Base-by-base conservation (phyloP, 495 filamentous ascomycete genomes). In the Cetradonia linearis region DNA sequence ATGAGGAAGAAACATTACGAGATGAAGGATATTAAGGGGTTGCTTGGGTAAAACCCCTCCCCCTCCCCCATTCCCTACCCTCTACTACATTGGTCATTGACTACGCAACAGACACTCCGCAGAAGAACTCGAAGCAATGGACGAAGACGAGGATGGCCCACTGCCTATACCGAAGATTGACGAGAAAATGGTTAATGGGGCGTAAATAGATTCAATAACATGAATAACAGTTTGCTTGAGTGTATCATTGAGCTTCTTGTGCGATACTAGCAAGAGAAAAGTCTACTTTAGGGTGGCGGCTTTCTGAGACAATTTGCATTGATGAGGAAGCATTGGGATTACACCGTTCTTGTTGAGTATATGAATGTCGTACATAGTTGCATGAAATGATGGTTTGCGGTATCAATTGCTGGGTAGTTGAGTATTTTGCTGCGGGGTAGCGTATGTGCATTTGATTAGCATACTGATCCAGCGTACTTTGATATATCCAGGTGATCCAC, bases 1-100 rank as follows among this genome's bases (percentile, higher is more conserved):
- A 79, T 89, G 77, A 79, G 93, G 70, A 95, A 90, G 81, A 89
- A 82, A 74, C 93, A 98, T 71, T 98, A 98, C 71, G 94, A 97
- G 78, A 97, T 98, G 94, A 90, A 82, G 78, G 86, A 93, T 68
- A 89, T 97, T 27, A 95, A 91, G 64, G 81, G 85, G 66, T 73
- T 97, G 58, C 79, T 98, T 62, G 93, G 90, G 86, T 87, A 71
- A 60, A 81, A n/a, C n/a, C n/a, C 76, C 40, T 18, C 18, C 3
- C 27, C 31, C n/a, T 28, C 25, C 6, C 13, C 9, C n/a, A n/a
- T n/a, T n/a, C n/a, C 6, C 33, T 3, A 27, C 14, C 3, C 25
- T 3, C 25, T 1, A 9, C 16, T n/a, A 8, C 6, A 1, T 2
- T 27, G 16, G 0, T 52, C n/a, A 14, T 23, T 42, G 66, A 55